Evolutionary conservation across 208 protist species (phyloP).

Genomic region (Acanthamoeba quina): DNA sequence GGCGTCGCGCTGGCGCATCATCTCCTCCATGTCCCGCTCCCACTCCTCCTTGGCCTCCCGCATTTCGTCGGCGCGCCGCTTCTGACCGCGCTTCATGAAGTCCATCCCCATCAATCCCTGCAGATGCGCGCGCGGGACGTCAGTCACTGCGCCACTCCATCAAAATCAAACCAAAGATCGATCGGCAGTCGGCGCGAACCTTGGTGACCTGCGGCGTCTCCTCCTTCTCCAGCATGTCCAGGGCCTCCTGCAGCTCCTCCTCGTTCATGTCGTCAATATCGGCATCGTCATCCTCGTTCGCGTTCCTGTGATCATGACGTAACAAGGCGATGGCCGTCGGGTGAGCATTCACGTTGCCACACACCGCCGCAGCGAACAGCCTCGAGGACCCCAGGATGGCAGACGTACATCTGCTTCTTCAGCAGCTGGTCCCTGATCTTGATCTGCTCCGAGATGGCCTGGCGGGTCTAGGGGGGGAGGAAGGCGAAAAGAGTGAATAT

Average conservation of each 20-base stretch:
- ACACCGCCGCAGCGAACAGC: too few relatives aligned
- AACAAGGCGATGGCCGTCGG: neutral
- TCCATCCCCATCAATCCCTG: conserved; percentile 71
- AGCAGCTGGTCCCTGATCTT: conserved; percentile 67
- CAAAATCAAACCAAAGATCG: neutral
- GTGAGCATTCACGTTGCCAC: too few relatives aligned
- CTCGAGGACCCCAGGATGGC: too few relatives aligned
- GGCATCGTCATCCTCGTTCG: conserved; percentile 46
- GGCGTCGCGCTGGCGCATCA: neutral
- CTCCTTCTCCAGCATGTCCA: conserved; percentile 40
- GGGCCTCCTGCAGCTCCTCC: conserved; percentile 23
- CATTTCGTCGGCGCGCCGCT: conserved; percentile 36
- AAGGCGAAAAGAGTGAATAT: neutral
- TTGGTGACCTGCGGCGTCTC: conserved; percentile 24
- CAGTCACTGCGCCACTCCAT: neutral
- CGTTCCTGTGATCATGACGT: neutral
- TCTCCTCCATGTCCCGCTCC: conserved; percentile 51
- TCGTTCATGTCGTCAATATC: conserved; percentile 45
- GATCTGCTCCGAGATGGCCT: conserved; percentile 72
- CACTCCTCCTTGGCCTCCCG: conserved; percentile 40
- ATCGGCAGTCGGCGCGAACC: neutral
- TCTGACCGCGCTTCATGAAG: conserved; percentile 62
- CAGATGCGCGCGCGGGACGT: too few relatives aligned
- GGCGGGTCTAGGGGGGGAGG: neutral
- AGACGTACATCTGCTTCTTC: conserved; percentile 65